A percentile compares a stretch with the other conserved stretches of the same genome.
Conservation (phyloP, 2,329 filamentous ascomycete genomes). For the Mycosphaerelloides madeirae region DNA sequence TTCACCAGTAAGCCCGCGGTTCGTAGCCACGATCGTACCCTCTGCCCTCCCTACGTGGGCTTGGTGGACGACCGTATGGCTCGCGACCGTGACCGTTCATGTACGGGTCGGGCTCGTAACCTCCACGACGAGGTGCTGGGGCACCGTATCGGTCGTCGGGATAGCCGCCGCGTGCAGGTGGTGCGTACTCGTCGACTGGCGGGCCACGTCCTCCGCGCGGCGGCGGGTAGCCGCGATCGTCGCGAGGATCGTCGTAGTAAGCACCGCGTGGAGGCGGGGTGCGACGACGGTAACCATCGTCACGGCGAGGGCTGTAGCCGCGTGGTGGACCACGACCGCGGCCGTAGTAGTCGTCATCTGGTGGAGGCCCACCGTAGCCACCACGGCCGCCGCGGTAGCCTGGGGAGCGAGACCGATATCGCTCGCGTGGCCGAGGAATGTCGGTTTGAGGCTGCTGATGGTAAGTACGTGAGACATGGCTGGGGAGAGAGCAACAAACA, state of each 20-base stretch:
- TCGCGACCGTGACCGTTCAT: constrained; percentile 51
- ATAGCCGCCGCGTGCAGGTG: constrained; percentile 53
- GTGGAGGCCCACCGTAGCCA: constrained; percentile 55
- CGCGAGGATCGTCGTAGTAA: constrained; percentile 82
- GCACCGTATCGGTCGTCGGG: constrained; percentile 70
- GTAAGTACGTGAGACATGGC: constrained; percentile 9
- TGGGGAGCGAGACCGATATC: constrained; percentile 71
- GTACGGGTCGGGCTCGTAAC: constrained; percentile 57
- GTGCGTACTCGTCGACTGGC: constrained; percentile 71
- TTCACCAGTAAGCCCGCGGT: constrained; percentile 29
- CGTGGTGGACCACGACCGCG: constrained; percentile 69
- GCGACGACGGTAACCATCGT: constrained; percentile 75
- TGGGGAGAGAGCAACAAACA: constrained; percentile 47
- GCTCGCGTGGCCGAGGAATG: constrained; percentile 46
- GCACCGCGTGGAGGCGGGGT: constrained; percentile 63
- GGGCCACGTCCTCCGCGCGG: constrained; percentile 56
- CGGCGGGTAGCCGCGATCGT: constrained; percentile 58
- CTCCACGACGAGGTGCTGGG: constrained; percentile 35
- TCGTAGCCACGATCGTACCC: constrained; percentile 23
- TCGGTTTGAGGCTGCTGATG: constrained; percentile 68
- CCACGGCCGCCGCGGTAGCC: constrained; percentile 59
- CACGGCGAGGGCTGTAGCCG: constrained; percentile 78
- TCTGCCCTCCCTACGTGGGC: constrained; percentile 45
- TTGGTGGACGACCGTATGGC: constrained; percentile 46
- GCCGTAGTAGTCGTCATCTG: constrained; percentile 70